Evolutionary conservation across 2,329 filamentous ascomycete genomes (phyloP), one percentile per base, ranked within the genome.

Genomic region (Diplodia intermedia): DNA sequence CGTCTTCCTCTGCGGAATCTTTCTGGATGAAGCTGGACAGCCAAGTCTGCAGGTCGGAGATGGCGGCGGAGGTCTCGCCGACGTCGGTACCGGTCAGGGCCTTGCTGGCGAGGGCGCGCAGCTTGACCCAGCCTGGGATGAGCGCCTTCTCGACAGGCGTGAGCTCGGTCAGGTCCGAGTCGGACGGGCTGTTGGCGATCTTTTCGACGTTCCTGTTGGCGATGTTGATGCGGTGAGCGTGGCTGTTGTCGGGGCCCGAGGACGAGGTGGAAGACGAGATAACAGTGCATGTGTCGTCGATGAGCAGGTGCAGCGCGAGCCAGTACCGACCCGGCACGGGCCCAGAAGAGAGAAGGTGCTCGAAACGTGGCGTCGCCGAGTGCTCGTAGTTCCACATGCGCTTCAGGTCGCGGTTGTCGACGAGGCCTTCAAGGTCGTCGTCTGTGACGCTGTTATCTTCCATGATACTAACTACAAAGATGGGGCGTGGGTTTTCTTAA

Each of bases 321-420:
- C 66, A 68, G 40, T 68, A 68, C 4, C 40, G 49, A 26, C 60
- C 60, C 2, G 66, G 66, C 4, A 43, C 23, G 4, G 66, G 66
- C 7, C 66, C 66, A 1, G 66, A 26, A 1, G 66, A 33, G 3
- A 68, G 14, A 9, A 15, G 15, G 18, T 52, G 36, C 18, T 68
- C 66, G 50, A 68, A 68, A 1, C 52, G 36, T 1, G 57, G 57
- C 12, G 29, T 38, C 12, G 43, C 29, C 15, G 66, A 68, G 20
- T 68, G 66, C 52, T 68, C 66, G 23, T 63, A 65, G 15, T 50
- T 68, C 66, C 60, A 65, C 52, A 68, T 56, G 31, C 66, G 47
- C 60, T 52, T 56, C 12, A 53, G 29, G 40, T 68, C 66, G 20
- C 66, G 66, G 43, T 60, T 68, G 52, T 68, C 66, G 3, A 55